Evolutionary conservation across 257 asterid genomes (phyloP).

Genomic region (Fraxinus excelsior): DNA sequence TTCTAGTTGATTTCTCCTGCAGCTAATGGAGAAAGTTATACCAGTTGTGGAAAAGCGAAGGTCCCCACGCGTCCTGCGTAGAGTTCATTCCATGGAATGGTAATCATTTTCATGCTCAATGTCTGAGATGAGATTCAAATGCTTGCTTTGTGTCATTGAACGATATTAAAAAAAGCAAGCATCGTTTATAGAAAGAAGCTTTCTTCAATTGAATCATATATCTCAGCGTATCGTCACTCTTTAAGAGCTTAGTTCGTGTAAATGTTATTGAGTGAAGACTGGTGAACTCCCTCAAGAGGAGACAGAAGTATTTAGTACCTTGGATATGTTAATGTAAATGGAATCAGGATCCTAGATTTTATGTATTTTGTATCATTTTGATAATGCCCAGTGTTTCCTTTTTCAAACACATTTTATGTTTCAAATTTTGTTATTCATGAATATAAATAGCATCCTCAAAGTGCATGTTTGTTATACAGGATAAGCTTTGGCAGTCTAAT

Average conservation of each 20-base stretch:
- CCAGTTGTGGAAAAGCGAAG: slow-evolving; percentile 73
- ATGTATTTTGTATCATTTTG: neutral
- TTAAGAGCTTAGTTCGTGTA: slow-evolving; percentile 19
- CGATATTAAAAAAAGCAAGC: slow-evolving; percentile 8
- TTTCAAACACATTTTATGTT: neutral
- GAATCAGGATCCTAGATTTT: neutral
- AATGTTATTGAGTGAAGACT: neutral
- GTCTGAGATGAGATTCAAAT: slow-evolving; percentile 23
- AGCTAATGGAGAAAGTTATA: slow-evolving; percentile 82
- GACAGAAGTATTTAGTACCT: neutral
- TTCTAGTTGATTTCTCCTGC: slow-evolving; percentile 24
- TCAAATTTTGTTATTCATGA: neutral
- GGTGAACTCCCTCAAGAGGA: neutral
- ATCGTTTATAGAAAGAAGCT: neutral
- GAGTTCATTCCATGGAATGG: slow-evolving; percentile 57
- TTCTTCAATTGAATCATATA: neutral
- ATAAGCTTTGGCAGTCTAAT: too few species aligned
- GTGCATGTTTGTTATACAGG: neutral
- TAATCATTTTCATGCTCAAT: slow-evolving; percentile 22
- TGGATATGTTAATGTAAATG: neutral
- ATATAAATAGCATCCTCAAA: neutral
- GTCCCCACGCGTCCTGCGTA: slow-evolving; percentile 52
- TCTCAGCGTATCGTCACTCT: slow-evolving; percentile 1
- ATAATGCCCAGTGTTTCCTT: neutral
- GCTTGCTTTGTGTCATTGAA: slow-evolving; percentile 26